These are phyloP conservation scores for Cicer yamashitae DNA, from an alignment of 306 rosid genomes.

Conservation along the genomic window DNA sequence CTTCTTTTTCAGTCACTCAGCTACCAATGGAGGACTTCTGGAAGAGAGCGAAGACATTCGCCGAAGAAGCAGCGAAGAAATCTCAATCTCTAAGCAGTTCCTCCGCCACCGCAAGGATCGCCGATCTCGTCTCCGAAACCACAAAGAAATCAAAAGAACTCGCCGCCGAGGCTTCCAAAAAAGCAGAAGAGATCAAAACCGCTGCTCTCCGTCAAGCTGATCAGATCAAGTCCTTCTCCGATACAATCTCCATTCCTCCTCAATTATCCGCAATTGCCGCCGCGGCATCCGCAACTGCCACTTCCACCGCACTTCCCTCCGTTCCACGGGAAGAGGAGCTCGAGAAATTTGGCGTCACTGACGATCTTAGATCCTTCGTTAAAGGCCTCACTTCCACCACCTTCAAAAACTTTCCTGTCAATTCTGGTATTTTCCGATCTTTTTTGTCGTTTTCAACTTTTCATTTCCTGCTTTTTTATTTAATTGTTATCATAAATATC, in stretches of 20 bases:
- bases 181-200: slow-evolving; percentile 78
- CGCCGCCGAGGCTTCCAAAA: slow-evolving; percentile 95
- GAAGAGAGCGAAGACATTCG: slow-evolving; percentile 87
- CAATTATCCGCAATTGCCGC: slow-evolving; percentile 60
- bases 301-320: slow-evolving; percentile 35
- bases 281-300: slow-evolving; percentile 28
- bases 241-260: slow-evolving; percentile 71
- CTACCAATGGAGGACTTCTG: slow-evolving; percentile 81
- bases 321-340: slow-evolving; percentile 59
- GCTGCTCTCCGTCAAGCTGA: slow-evolving; percentile 81
- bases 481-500: too few species aligned
- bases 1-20: slow-evolving; percentile 8
- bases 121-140: slow-evolving; percentile 94
- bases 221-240: slow-evolving; percentile 88
- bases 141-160: slow-evolving; percentile 88
- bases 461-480: neutral
- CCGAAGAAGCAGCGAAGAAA: slow-evolving; percentile 93
- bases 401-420: slow-evolving; percentile 77
- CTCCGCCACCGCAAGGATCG: slow-evolving; percentile 64
- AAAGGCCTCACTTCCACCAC: slow-evolving; percentile 89
- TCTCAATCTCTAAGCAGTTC: slow-evolving; percentile 68
- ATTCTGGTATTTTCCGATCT: slow-evolving; percentile 56
- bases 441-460: neutral
- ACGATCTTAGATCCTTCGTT: slow-evolving; percentile 86
- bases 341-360: slow-evolving; percentile 69